phyloP scores from a whole-genome alignment of 1,284 basidiomycete species.

The Pseudozyma thailandica region DNA sequence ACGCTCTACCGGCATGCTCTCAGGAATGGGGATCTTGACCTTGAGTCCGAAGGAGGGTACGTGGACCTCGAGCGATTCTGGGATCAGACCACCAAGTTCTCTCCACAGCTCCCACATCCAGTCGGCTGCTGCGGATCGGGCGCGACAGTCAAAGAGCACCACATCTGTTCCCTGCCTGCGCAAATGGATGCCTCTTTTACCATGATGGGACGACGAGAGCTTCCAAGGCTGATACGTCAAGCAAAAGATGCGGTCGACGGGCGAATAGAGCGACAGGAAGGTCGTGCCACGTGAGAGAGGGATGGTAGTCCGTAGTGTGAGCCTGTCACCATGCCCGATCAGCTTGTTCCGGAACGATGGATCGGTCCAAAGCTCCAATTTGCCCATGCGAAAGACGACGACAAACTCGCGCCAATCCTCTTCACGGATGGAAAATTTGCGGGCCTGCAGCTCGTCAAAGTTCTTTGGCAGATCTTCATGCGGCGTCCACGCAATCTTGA shows the following conservation, averaged over 20 bases:
- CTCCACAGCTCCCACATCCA: constrained; percentile 86
- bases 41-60: constrained; percentile 73
- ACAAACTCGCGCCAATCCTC: constrained; percentile 81
- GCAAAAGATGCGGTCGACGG: constrained; percentile 82
- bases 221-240: constrained; percentile 71
- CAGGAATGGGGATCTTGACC: constrained; percentile 76
- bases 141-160: constrained; percentile 77
- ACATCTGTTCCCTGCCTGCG: constrained; percentile 75
- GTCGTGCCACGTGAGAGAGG: constrained; percentile 75
- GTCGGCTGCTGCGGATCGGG: constrained; percentile 77
- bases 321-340: constrained; percentile 44
- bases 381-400: constrained; percentile 79
- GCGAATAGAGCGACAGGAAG: constrained; percentile 80
- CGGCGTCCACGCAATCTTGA: constrained; percentile 76
- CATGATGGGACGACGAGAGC: constrained; percentile 10
- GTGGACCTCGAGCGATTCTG: constrained; percentile 71
- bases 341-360: constrained; percentile 68
- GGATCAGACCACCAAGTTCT: constrained; percentile 72
- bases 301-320: constrained; percentile 77
- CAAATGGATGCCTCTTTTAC: constrained; percentile 68
- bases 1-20: constrained; percentile 66
- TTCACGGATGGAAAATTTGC: constrained; percentile 72
- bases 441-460: constrained; percentile 78
- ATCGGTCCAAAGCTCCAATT: constrained; percentile 81
- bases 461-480: constrained; percentile 71